Percentiles rank a stretch among this genome's conserved stretches.
phyloP scores from a whole-genome alignment of 495 filamentous ascomycete species.

The Aspergillus biplanus region DNA sequence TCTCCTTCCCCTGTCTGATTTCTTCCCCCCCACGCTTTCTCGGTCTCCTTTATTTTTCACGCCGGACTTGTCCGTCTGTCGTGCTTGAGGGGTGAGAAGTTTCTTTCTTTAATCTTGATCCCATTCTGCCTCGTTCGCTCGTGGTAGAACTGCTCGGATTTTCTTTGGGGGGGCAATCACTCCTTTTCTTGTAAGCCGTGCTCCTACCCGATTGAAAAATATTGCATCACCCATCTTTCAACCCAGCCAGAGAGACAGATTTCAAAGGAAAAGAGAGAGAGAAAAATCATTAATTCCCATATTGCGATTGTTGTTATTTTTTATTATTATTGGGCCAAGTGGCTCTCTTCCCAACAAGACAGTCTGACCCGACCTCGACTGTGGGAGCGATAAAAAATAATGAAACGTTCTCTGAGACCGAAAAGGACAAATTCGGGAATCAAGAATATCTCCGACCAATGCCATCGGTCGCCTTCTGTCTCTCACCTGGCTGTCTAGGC shows the following conservation, averaged over 20 bases:
- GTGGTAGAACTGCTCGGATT: slow-evolving; percentile 35
- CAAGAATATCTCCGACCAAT: slow-evolving; percentile 21
- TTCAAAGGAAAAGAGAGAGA: slow-evolving; percentile 16
- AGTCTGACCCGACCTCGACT: not conserved
- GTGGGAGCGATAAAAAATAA: slow-evolving; percentile 13
- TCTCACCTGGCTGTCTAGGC: slow-evolving; percentile 18
- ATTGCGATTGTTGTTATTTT: not conserved
- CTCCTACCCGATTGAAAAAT: slow-evolving; percentile 14
- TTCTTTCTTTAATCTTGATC: slow-evolving; percentile 14
- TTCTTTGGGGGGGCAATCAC: slow-evolving; percentile 29
- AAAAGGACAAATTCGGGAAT: slow-evolving; percentile 15
- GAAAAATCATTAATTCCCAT: slow-evolving; percentile 9
- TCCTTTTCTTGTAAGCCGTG: slow-evolving; percentile 34
- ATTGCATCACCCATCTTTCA: slow-evolving; percentile 14
- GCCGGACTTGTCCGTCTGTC: slow-evolving; percentile 29
- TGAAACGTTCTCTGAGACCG: slow-evolving; percentile 16
- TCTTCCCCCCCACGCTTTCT: slow-evolving; percentile 24
- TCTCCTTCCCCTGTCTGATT: slow-evolving; percentile 23
- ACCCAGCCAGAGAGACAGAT: not conserved
- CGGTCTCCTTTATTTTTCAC: slow-evolving; percentile 25
- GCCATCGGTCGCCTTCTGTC: slow-evolving; percentile 25
- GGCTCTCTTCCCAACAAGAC: not conserved
- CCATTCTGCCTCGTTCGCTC: slow-evolving; percentile 44
- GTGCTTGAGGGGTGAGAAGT: slow-evolving; percentile 28
- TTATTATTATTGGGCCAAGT: not conserved